Evolutionary conservation across 1,139 yeast species (phyloP), one percentile per base, ranked within the genome.

Genomic region (Hyphopichia fennica): DNA sequence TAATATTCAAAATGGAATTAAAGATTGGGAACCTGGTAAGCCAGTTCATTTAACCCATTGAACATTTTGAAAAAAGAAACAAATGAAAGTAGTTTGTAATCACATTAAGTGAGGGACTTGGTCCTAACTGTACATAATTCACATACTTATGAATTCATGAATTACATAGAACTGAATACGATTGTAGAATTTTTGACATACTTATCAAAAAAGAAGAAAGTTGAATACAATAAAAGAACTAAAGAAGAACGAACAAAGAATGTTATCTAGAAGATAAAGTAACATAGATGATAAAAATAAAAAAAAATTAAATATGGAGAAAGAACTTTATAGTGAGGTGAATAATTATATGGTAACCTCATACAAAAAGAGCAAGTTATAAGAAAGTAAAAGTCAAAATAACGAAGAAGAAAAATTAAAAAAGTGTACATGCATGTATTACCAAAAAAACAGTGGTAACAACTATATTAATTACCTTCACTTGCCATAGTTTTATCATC

Each of bases 21-120:
- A 79, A 51, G 91, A 87, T 40, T 85, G 93, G 91, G 85, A 82
- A 51, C 81, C 84, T 0, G 89, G 88, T 31, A 78, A 79, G 56
- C 81, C 84, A 4, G 79, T 84, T 3, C 78, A 74, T 43, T 63
- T 84, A 56, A 81, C 85, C 9, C 89, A 84, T 58, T 83, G 54
- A 34, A 3, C 20, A 15, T 10, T 8, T 4, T 11, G 8, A 10
- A n/a, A n/a, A n/a, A n/a, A n/a, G n/a, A n/a, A n/a, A n/a, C n/a
- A n/a, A n/a, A n/a, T 27, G 22, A 15, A 10, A n/a, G 6, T n/a
- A 29, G 11, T 11, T n/a, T n/a, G n/a, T n/a, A n/a, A n/a, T n/a
- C n/a, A n/a, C n/a, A n/a, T n/a, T n/a, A n/a, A n/a, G n/a, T n/a
- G n/a, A n/a, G n/a, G n/a, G n/a, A n/a, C n/a, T n/a, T n/a, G n/a